phyloP scores from a whole-genome alignment of 2,329 filamentous ascomycete genomes.

The Pezicula radicicola region DNA sequence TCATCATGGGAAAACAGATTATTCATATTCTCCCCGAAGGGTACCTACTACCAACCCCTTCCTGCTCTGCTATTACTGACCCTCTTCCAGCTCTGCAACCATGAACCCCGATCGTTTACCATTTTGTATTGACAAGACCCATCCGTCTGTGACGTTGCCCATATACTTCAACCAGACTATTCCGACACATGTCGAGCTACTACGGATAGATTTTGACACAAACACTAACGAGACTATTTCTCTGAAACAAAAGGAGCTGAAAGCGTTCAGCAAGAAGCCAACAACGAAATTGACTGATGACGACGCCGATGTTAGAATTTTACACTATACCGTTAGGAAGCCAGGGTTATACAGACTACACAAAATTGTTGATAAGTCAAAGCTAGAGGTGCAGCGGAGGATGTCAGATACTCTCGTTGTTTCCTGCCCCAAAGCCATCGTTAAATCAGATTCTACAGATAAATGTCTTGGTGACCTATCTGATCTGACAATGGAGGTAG shows the following conservation, averaged over 20 bases:
- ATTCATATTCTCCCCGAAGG: slow-evolving; percentile 97
- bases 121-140: slow-evolving; percentile 73
- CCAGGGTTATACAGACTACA: slow-evolving; percentile 82
- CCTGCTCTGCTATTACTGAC: slow-evolving; percentile 3
- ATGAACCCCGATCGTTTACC: slow-evolving; percentile 79
- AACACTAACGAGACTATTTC: slow-evolving; percentile 77
- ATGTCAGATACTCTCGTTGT: slow-evolving; percentile 80
- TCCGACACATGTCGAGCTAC: slow-evolving; percentile 83
- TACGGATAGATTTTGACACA: slow-evolving; percentile 81
- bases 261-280: slow-evolving; percentile 59
- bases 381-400: slow-evolving; percentile 81
- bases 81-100: slow-evolving; percentile 63
- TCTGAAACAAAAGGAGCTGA: slow-evolving; percentile 71
- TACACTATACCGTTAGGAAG: slow-evolving; percentile 77
- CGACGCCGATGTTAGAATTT: slow-evolving; percentile 55
- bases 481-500: slow-evolving; percentile 76
- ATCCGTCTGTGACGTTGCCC: slow-evolving; percentile 64
- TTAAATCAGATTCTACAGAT: slow-evolving; percentile 61
- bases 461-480: slow-evolving; percentile 88
- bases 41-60: slow-evolving; percentile 35
- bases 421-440: slow-evolving; percentile 74
- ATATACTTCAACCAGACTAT: slow-evolving; percentile 93
- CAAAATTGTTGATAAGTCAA: slow-evolving; percentile 88
- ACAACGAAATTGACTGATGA: slow-evolving; percentile 62
- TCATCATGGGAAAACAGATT: slow-evolving; percentile 95